Base-by-base conservation (phyloP, 2,329 filamentous ascomycete species). In the Alternaria gansuensis region DNA sequence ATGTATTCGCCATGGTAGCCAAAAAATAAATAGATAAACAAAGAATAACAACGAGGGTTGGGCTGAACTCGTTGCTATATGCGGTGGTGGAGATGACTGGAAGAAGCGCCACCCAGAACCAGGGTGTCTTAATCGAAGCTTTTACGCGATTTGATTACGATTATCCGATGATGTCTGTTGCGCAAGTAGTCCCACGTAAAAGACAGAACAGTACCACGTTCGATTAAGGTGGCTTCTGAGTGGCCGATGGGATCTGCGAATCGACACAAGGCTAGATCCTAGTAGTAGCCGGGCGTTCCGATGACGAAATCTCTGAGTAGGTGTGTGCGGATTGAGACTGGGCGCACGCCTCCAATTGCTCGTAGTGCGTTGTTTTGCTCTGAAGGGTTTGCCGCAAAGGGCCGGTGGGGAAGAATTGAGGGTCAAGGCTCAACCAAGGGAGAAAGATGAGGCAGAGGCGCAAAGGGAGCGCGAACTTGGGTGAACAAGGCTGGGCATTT, bases 1-100 rank as follows among this genome's bases (percentile, higher is more conserved):
- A 24, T 17, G 79, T 79, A n/a, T 65, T 51, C 33, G 64, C 63
- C 64, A 74, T 73, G 50, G 54, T 67, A 45, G 39, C 43, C 17
- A 17, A 17, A 17, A 17, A 17, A 17, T 17, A 17, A 17, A 1
- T 17, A 17, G 2, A 17, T 17, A 17, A 17, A 17, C 17, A 17
- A 53, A 53, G 21, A 33, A 43, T 17, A 43, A 43, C 45, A 46
- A 61, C 40, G 34, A 52, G 56, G 13, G 26, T 8, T 33, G 23
- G n/a, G 7, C 40, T 14, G 24, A 40, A 24, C 43, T 51, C 37
- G 45, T 34, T 39, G 29, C 39, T 45, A 24, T 17, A 37, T 46
- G 45, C 23, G 39, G 37, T 39, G 33, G 26, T 28, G 34, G 31
- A 21, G 33, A 29, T 39, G 36, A 26, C 39, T 28, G 28, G 13